Evolutionary conservation across 345 rosid genomes (phyloP).

Genomic region (Durio zibethinus): DNA sequence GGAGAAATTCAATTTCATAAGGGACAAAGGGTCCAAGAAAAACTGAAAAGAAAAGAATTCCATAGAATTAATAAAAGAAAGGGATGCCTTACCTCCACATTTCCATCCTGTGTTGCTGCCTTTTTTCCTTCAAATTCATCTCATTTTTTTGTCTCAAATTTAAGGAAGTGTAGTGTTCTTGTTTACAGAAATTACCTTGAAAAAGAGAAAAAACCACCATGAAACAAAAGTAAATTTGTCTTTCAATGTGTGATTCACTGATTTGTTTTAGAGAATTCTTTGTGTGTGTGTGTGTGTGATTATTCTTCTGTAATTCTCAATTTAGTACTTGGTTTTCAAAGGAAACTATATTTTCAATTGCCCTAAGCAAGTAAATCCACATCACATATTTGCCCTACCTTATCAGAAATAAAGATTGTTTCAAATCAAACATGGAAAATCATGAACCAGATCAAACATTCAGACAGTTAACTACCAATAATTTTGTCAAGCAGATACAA

Average conservation of each 20-base stretch:
- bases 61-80: not conserved
- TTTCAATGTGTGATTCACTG: not conserved
- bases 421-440: not conserved
- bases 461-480: not conserved
- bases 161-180: constrained; percentile 8
- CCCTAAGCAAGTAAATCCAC: not conserved
- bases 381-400: not conserved
- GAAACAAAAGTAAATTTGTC: constrained; percentile 4
- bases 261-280: not conserved
- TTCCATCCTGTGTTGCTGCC: not conserved
- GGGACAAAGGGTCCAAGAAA: not conserved
- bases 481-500: not conserved
- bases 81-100: not conserved
- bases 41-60: not conserved
- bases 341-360: not conserved
- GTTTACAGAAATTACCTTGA: not conserved
- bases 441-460: not conserved
- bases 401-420: not conserved
- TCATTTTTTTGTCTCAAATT: constrained; percentile 15
- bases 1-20: constrained; percentile 95
- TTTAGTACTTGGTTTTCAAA: not conserved
- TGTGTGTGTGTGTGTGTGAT: not conserved
- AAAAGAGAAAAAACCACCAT: not conserved
- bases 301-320: not conserved
- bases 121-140: constrained; percentile 6